Evolutionary conservation across 495 filamentous ascomycete species (phyloP), one percentile per base, ranked within the genome.

Genomic region (Neurospora discreta): DNA sequence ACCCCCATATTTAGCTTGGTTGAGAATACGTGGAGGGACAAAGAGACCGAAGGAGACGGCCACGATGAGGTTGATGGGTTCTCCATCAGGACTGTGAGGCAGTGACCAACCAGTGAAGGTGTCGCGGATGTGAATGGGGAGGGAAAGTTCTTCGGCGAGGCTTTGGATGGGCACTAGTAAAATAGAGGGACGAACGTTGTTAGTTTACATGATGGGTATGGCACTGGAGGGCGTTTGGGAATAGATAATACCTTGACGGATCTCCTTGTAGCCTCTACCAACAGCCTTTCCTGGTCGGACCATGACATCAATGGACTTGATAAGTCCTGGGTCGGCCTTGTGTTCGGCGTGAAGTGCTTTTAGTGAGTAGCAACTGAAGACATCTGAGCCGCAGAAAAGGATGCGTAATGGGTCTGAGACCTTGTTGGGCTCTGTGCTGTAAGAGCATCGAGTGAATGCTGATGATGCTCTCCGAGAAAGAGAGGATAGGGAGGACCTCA

Each of bases 31-130:
- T 6, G 88, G 87, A 1, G 95, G 96, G 11, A 99, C 89, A 68
- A 97, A 90, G 18, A 96, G 86, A 4, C 95, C 95, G 79, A 98
- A 99, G 8, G 95, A 98, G n/a, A 98, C 96, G 30, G 94, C 93
- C 41, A 98, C 86, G 71, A 99, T 90, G 58, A 99, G 84, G 78
- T 98, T 94, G 73, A 91, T 89, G 23, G 85, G 79, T 16, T 81
- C 81, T 40, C 77, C 81, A n/a, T 85, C 68, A 6, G 81, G 81
- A 42, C 88, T 87, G 89, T 92, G 36, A 9, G 67, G 41, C 23
- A 10, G 15, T 23, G 86, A 80, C 93, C 93, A 97, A n/a, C 86
- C 87, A 38, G 84, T 91, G 76, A 97, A 97, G 3, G 90, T 92
- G 75, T 93, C 89, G 71, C 91, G 84, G 74, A 91, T 86, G 78